Conservation (phyloP, 495 filamentous ascomycete species). For the Cercophora sp. region DNA sequence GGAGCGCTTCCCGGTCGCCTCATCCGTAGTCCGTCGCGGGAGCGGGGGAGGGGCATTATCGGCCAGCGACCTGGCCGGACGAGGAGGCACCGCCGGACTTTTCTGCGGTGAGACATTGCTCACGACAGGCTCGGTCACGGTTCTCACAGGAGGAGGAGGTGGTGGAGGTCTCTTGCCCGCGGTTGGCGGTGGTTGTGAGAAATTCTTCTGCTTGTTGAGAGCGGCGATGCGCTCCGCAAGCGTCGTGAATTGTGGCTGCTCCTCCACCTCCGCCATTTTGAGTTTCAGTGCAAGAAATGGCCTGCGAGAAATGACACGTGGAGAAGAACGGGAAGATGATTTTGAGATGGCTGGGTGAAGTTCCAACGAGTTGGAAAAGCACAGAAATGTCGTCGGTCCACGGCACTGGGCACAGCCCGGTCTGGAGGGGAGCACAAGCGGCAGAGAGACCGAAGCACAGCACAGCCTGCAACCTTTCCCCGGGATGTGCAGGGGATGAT, state of each 20-base stretch:
- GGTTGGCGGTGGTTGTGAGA: conserved; percentile 33
- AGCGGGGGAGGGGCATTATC: conserved; percentile 31
- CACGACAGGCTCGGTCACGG: conserved; percentile 15
- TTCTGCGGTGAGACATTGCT: conserved; percentile 15
- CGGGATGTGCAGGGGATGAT: too few species aligned
- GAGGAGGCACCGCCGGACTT: conserved; percentile 36
- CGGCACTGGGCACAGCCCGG: background rate
- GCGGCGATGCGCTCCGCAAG: conserved; percentile 55
- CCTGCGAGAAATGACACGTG: background rate
- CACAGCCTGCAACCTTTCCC: too few species aligned
- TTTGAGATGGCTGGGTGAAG: too few species aligned
- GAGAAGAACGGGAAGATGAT: background rate
- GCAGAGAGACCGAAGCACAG: too few species aligned
- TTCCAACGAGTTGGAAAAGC: background rate
- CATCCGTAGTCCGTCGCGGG: conserved; percentile 36
- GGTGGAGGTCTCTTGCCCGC: conserved; percentile 44
- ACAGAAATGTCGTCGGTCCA: background rate
- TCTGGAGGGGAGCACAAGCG: background rate
- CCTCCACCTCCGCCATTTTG: conserved; percentile 51
- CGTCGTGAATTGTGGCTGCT: conserved; percentile 50
- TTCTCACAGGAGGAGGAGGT: conserved; percentile 39
- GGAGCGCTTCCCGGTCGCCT: conserved; percentile 8
- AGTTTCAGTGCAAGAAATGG: background rate
- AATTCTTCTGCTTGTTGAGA: conserved; percentile 50
- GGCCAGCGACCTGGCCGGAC: conserved; percentile 25